phyloP scores from a whole-genome alignment of 2,329 filamentous ascomycete species.

The Akanthomyces muscarius region DNA sequence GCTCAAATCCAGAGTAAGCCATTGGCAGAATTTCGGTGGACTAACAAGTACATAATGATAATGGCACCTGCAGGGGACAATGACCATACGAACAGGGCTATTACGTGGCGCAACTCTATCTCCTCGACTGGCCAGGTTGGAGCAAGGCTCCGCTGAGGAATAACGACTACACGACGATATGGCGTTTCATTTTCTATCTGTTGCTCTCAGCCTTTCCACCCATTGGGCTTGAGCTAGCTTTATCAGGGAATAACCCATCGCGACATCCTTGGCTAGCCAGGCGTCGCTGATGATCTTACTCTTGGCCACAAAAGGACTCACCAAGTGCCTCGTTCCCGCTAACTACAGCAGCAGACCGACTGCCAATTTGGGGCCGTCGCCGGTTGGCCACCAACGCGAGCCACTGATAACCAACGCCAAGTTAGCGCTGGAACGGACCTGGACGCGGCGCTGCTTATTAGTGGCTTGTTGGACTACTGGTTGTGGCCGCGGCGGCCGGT shows the following conservation, averaged over 20 bases:
- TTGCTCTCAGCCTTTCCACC: not conserved
- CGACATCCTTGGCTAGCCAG: not conserved
- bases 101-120: slow-evolving; percentile 11
- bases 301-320: not conserved
- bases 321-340: too few species aligned
- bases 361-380: not conserved
- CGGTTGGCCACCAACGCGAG: not conserved
- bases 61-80: not conserved
- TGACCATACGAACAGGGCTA: not conserved
- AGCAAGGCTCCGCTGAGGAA: not conserved
- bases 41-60: not conserved
- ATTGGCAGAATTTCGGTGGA: not conserved
- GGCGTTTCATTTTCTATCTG: too few species aligned
- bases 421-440: not conserved
- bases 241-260: not conserved
- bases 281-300: not conserved
- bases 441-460: not conserved
- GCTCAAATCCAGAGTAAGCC: not conserved
- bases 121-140: not conserved
- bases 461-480: not conserved
- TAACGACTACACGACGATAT: not conserved
- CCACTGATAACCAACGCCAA: not conserved
- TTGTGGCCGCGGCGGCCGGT: not conserved
- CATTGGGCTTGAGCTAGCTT: not conserved
- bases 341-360: too few species aligned